Evolutionary conservation across 441 rosid genomes (phyloP).

Genomic region (Gossypium lobatum): DNA sequence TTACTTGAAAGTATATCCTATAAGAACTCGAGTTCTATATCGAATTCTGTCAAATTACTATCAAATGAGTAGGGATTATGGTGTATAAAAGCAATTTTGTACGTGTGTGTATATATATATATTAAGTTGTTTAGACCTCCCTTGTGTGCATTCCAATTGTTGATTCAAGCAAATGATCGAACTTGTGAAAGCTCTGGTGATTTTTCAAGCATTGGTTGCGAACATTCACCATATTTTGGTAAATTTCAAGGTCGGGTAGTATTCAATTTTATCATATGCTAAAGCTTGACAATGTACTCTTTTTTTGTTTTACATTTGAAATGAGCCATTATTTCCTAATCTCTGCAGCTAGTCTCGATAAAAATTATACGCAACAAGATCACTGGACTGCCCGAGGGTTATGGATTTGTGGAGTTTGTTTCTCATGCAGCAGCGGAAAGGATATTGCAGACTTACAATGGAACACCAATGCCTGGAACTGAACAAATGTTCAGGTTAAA

Average conservation of each 20-base stretch:
- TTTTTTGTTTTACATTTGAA: background rate
- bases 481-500: slow-evolving; percentile 76
- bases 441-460: slow-evolving; percentile 72
- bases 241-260: too few species aligned
- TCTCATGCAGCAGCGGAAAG: slow-evolving; percentile 90
- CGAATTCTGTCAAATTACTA: background rate
- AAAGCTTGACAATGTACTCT: background rate
- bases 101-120: background rate
- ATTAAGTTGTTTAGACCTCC: background rate
- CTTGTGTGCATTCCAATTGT: too few species aligned
- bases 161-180: background rate
- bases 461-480: slow-evolving; percentile 77
- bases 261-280: too few species aligned
- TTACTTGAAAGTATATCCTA: too few species aligned
- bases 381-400: slow-evolving; percentile 91
- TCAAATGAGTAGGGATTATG: background rate
- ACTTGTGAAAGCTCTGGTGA: background rate
- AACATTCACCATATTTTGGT: too few species aligned
- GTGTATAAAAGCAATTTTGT: background rate
- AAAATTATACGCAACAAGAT: slow-evolving; percentile 90
- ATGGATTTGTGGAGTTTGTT: slow-evolving; percentile 87
- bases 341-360: slow-evolving; percentile 69
- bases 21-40: background rate
- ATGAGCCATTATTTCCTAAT: background rate
- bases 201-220: too few species aligned